Evolutionary conservation across 192 early-diverging fungal genomes (phyloP).

Genomic region (Coemansia aciculifera): DNA sequence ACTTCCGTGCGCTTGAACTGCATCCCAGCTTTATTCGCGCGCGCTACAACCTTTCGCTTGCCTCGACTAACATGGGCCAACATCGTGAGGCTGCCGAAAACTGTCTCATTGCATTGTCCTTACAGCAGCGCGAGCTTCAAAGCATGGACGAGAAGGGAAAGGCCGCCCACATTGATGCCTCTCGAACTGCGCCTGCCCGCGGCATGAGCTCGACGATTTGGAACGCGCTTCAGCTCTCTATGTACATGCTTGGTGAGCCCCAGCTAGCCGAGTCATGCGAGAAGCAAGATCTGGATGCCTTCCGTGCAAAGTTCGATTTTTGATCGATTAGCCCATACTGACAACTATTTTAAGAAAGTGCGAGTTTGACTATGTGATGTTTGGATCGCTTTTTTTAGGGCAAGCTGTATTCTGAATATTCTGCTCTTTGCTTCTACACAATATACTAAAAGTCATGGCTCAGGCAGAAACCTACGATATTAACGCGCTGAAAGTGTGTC

Average conservation of each 20-base stretch:
- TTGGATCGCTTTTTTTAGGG: neutral
- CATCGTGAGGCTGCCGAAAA: conserved; percentile 92
- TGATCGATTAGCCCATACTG: conserved; percentile 29
- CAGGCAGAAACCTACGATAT: conserved; percentile 37
- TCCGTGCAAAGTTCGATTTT: conserved; percentile 86
- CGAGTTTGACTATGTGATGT: neutral
- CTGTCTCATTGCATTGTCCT: conserved; percentile 79
- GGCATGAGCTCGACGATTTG: conserved; percentile 79
- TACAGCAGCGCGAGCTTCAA: conserved; percentile 70
- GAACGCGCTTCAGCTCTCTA: conserved; percentile 77
- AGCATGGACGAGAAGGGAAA: conserved; percentile 29
- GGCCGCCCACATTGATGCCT: conserved; percentile 28
- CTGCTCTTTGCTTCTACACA: neutral
- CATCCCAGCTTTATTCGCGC: conserved; percentile 95
- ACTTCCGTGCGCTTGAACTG: conserved; percentile 90
- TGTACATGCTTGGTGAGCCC: conserved; percentile 71
- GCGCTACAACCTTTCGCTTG: conserved; percentile 93
- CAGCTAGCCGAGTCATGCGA: conserved; percentile 85
- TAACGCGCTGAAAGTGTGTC: conserved; percentile 22
- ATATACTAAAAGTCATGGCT: conserved; percentile 15
- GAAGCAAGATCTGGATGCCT: conserved; percentile 72
- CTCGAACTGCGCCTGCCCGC: conserved; percentile 30
- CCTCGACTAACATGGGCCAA: conserved; percentile 84
- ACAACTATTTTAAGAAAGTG: neutral
- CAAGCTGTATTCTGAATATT: neutral